Percentiles rank a stretch among this genome's conserved stretches.
phyloP scores from a whole-genome alignment of 768 basidiomycete species.

The Leccinum fibrillosum region DNA sequence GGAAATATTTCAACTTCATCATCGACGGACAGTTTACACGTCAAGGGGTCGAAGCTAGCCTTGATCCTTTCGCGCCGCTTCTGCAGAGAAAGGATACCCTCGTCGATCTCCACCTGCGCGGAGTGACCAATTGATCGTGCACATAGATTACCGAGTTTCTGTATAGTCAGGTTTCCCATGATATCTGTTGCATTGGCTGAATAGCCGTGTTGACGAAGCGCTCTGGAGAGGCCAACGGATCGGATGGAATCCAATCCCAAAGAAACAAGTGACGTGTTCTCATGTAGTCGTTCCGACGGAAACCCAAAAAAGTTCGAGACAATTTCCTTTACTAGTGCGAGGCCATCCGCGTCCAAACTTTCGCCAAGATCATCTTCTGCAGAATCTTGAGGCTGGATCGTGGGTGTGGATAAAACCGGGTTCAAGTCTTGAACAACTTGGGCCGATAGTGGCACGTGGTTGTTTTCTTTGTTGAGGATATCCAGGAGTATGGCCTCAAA shows the following conservation, averaged over 20 bases:
- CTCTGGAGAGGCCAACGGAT: constrained; percentile 41
- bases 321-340: constrained; percentile 11
- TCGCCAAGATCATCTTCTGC: neutral
- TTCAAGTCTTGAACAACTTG: neutral
- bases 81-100: constrained; percentile 11
- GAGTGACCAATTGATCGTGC: constrained; percentile 1
- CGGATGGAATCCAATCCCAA: constrained; percentile 48
- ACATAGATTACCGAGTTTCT: constrained; percentile 12
- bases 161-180: constrained; percentile 29
- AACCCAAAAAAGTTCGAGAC: constrained; percentile 20
- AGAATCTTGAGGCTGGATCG: neutral
- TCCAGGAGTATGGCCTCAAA: constrained; percentile 26
- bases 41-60: constrained; percentile 13
- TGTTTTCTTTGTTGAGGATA: constrained; percentile 10
- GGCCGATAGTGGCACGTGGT: neutral
- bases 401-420: neutral
- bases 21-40: constrained; percentile 17
- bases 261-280: constrained; percentile 37
- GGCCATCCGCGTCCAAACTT: neutral
- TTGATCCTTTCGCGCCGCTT: constrained; percentile 14
- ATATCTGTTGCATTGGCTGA: constrained; percentile 36
- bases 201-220: constrained; percentile 33
- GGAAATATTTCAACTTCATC: constrained; percentile 38
- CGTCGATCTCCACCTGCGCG: constrained; percentile 2
- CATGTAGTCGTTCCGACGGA: constrained; percentile 10